Percentiles rank a stretch among this genome's conserved stretches.
phyloP scores from a whole-genome alignment of 208 protist genomes.

The Acanthamoeba royreba region DNA sequence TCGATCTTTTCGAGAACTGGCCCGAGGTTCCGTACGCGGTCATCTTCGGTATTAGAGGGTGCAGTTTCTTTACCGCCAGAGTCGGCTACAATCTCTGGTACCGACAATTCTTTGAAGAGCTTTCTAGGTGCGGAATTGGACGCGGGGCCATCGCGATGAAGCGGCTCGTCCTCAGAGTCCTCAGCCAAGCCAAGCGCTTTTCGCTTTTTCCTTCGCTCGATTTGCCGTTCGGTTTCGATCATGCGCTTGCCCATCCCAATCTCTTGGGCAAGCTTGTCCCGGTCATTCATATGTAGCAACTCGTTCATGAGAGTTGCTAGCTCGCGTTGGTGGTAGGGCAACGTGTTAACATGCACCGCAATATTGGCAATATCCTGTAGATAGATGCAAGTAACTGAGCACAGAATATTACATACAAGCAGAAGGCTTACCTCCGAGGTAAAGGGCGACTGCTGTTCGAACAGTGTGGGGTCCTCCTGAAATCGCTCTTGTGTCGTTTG shows the following conservation, averaged over 20 bases:
- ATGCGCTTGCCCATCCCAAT: background rate
- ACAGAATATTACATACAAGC: background rate
- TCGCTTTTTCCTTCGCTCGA: background rate
- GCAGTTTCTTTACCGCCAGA: background rate
- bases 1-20: background rate
- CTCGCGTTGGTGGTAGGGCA: constrained; percentile 2
- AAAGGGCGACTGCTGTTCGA: constrained; percentile 15
- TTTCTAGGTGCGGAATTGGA: too few species aligned
- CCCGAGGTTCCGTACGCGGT: background rate
- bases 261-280: background rate
- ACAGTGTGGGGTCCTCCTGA: constrained; percentile 7
- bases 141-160: background rate
- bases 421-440: background rate
- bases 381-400: background rate
- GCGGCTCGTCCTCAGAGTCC: background rate
- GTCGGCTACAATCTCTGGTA: background rate
- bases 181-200: background rate
- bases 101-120: too few species aligned
- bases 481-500: background rate
- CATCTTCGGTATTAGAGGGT: background rate
- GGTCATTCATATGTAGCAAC: background rate
- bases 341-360: background rate
- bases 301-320: background rate
- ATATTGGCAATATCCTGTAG: background rate
- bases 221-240: background rate